Base-by-base conservation (phyloP, 108 stramenopile genomes). In the Cylindrotheca fusiformis region DNA sequence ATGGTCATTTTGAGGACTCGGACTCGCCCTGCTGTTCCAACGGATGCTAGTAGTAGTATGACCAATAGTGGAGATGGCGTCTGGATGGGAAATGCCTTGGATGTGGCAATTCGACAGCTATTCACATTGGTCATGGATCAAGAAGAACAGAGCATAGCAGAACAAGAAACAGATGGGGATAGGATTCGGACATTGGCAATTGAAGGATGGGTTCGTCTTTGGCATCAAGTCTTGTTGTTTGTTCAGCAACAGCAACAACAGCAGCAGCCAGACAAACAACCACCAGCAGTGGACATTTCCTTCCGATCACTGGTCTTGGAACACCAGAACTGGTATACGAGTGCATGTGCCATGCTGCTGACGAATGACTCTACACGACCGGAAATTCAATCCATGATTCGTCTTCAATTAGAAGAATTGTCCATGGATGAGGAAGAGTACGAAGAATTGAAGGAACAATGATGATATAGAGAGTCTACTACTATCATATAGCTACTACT, bases 381-480 rank as follows among this genome's bases (percentile, higher is more conserved):
- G n/a, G 69, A 71, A 28, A 63, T 71, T 1, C 28, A 52, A 32
- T 18, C 61, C n/a, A 71, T 71, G 69, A 71, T 71, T 32, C 60
- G 69, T 27, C 33, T 60, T 52, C 69, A 71, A 24, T 47, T 71
- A 45, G 61, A 63, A 25, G 69, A 71, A 32, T 48, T 71, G 32
- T 23, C 28, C 21, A 56, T 71, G 46, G 69, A 71, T 29, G 69
- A 71, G 45, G 61, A 71, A 52, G 69, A 71, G 26, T 60, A 57
- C 47, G 55, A 63, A 23, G 69, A 69, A 45, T 46, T 45, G 52
- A 45, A 47, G 41, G 48, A 54, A 19, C 53, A 65, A 6, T n/a
- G n/a, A n/a, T n/a, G n/a, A n/a, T n/a, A n/a, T n/a, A n/a, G n/a
- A n/a, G n/a, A n/a, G n/a, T n/a, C n/a, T n/a, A n/a, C n/a, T n/a